phyloP scores from a whole-genome alignment of 106 monocot species.

The Dactylorhiza incarnata region DNA sequence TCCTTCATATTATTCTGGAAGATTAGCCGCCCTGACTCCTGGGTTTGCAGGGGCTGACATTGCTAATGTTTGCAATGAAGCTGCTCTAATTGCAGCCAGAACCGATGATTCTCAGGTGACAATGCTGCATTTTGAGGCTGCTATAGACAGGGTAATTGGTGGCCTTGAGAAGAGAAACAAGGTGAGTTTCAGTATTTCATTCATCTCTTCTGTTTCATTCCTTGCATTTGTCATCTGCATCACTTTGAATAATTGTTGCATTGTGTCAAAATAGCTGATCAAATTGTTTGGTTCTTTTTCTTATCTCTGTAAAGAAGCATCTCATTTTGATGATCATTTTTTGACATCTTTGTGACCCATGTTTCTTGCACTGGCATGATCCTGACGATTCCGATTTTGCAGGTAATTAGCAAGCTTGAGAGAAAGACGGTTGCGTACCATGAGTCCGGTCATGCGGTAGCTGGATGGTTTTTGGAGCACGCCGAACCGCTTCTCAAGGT shows the following conservation, averaged over 20 bases:
- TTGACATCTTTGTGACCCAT: too few species aligned
- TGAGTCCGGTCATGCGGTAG: slow-evolving; percentile 89
- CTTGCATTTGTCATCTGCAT: neutral
- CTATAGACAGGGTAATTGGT: slow-evolving; percentile 89
- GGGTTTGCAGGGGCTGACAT: slow-evolving; percentile 99
- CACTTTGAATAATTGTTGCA: neutral
- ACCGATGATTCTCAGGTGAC: slow-evolving; percentile 48
- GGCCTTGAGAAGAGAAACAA: slow-evolving; percentile 98
- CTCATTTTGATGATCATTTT: too few species aligned
- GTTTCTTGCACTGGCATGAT: neutral
- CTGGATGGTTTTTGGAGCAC: slow-evolving; percentile 92
- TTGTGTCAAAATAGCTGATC: too few species aligned
- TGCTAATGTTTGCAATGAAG: slow-evolving; percentile 97
- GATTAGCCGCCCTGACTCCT: slow-evolving; percentile 88
- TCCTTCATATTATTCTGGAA: slow-evolving; percentile 79
- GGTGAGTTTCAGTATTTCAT: slow-evolving; percentile 19
- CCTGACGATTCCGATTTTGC: neutral
- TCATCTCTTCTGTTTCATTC: neutral
- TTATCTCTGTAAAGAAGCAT: too few species aligned
- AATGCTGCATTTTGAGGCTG: slow-evolving; percentile 87
- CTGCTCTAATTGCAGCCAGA: slow-evolving; percentile 88
- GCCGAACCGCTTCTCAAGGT: slow-evolving; percentile 91
- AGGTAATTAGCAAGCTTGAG: slow-evolving; percentile 90
- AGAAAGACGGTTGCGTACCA: slow-evolving; percentile 84
- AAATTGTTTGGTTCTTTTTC: too few species aligned